phyloP scores from a whole-genome alignment of 352 stramenopile genomes.

The Globisporangium parvum region DNA sequence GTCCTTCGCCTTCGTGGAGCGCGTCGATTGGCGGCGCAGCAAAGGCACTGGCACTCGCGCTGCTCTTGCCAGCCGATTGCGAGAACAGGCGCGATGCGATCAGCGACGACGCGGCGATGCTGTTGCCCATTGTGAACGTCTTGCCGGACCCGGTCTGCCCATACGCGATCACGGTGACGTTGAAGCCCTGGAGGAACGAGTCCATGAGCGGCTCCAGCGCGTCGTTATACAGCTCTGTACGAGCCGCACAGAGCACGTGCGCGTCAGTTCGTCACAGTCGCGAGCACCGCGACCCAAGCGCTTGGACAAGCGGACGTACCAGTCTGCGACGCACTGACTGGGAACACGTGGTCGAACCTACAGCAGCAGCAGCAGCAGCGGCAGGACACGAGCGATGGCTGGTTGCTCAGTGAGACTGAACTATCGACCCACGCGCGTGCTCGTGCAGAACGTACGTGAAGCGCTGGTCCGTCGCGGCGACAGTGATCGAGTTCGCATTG shows the following conservation, averaged over 20 bases:
- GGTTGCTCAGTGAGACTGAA: background rate
- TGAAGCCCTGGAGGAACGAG: constrained; percentile 86
- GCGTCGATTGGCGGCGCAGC: constrained; percentile 4
- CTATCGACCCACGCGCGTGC: background rate
- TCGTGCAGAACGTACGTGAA: constrained; percentile 48
- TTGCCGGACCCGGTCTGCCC: constrained; percentile 84
- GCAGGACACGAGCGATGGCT: background rate
- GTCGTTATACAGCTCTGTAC: constrained; percentile 57
- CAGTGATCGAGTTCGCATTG: constrained; percentile 26
- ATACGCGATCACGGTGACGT: constrained; percentile 85
- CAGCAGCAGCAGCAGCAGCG: constrained; percentile 7
- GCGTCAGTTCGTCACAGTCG: background rate
- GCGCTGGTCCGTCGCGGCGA: constrained; percentile 36
- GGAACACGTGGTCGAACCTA: constrained; percentile 83
- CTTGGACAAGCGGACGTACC: constrained; percentile 15
- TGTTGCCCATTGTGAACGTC: constrained; percentile 83
- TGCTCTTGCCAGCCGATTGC: constrained; percentile 4
- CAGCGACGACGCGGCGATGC: constrained; percentile 32
- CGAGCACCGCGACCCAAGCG: too few relatives aligned
- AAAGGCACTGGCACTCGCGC: constrained; percentile 1
- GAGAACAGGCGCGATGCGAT: constrained; percentile 34
- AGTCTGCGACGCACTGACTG: constrained; percentile 38
- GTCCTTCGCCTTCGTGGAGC: constrained; percentile 51
- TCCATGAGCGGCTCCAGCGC: constrained; percentile 72
- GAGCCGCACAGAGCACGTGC: background rate